Percentiles rank a stretch among this genome's conserved stretches.
Evolutionary conservation across 176 grass and related monocot genomes (phyloP).

Genomic region (Urochloa ruziziensis): DNA sequence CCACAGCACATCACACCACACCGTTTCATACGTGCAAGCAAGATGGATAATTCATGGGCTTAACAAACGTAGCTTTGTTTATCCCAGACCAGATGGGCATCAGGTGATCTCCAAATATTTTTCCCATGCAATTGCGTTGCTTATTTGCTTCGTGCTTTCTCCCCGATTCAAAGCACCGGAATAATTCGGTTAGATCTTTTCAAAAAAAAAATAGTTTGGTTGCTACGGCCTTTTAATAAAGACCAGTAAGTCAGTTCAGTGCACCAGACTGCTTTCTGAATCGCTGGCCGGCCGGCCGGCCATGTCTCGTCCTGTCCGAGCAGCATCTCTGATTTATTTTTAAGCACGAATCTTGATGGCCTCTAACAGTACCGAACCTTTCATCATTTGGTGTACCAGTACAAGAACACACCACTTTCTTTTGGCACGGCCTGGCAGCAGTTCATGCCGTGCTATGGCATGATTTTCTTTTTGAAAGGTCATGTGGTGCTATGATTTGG

Average conservation of each 20-base stretch:
- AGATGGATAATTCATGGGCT: background rate
- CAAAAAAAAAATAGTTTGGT: background rate
- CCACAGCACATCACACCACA: slow-evolving; percentile 8
- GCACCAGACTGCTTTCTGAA: background rate
- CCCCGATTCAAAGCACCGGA: background rate
- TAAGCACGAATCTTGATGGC: background rate
- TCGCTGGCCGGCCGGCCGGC: background rate
- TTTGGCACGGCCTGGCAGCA: slow-evolving; percentile 1
- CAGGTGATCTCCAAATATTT: background rate
- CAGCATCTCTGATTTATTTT: background rate
- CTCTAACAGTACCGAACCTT: background rate
- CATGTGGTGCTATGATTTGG: slow-evolving; percentile 2
- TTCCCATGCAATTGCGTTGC: background rate
- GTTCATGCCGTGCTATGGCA: background rate
- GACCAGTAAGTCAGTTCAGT: background rate
- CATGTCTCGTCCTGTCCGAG: background rate
- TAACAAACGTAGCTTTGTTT: background rate
- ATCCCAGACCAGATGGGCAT: background rate
- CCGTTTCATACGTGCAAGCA: slow-evolving; percentile 28
- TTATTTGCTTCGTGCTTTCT: background rate
- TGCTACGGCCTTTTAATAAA: background rate
- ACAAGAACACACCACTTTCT: background rate
- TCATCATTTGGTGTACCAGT: slow-evolving; percentile 22
- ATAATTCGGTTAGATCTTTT: background rate
- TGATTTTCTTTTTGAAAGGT: slow-evolving; percentile 2